phyloP scores from a whole-genome alignment of 805 yeast genomes.

The Candida glaebosa region DNA sequence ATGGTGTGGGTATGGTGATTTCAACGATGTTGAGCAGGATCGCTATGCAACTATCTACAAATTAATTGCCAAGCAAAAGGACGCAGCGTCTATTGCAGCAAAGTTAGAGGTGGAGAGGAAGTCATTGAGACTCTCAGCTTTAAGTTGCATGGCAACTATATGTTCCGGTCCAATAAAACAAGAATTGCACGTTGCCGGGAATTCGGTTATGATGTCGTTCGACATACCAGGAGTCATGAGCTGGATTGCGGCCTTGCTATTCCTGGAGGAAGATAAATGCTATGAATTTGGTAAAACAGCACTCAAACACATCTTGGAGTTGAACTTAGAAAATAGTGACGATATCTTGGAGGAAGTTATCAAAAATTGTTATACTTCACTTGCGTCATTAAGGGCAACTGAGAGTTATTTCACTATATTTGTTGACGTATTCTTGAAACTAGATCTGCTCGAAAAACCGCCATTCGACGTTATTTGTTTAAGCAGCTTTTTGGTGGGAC shows the following conservation, averaged over 20 bases:
- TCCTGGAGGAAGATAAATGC: slow-evolving; percentile 53
- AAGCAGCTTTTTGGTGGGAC: slow-evolving; percentile 76
- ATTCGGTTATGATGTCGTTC: slow-evolving; percentile 57
- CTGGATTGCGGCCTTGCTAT: slow-evolving; percentile 79
- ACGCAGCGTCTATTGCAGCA: slow-evolving; percentile 55
- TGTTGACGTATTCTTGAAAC: slow-evolving; percentile 57
- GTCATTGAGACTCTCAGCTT: slow-evolving; percentile 63
- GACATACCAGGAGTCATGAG: slow-evolving; percentile 63
- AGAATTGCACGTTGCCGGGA: slow-evolving; percentile 42
- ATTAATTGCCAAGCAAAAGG: slow-evolving; percentile 35
- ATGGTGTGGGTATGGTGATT: slow-evolving; percentile 92
- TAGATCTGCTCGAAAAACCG: slow-evolving; percentile 44
- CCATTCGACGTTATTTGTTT: slow-evolving; percentile 70
- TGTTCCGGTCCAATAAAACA: slow-evolving; percentile 70
- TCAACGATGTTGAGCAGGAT: slow-evolving; percentile 55
- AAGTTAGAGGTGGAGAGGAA: slow-evolving; percentile 77
- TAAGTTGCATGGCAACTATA: slow-evolving; percentile 81
- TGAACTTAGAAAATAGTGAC: slow-evolving; percentile 54
- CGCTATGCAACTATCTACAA: slow-evolving; percentile 59
- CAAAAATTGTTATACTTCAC: slow-evolving; percentile 65
- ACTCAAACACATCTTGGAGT: slow-evolving; percentile 58
- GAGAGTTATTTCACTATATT: slow-evolving; percentile 71
- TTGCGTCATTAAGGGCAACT: slow-evolving; percentile 47
- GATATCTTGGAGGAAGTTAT: slow-evolving; percentile 54
- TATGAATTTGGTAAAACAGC: slow-evolving; percentile 69